phyloP scores from a whole-genome alignment of 345 rosid genomes.

The Eucalyptus cladocalyx region DNA sequence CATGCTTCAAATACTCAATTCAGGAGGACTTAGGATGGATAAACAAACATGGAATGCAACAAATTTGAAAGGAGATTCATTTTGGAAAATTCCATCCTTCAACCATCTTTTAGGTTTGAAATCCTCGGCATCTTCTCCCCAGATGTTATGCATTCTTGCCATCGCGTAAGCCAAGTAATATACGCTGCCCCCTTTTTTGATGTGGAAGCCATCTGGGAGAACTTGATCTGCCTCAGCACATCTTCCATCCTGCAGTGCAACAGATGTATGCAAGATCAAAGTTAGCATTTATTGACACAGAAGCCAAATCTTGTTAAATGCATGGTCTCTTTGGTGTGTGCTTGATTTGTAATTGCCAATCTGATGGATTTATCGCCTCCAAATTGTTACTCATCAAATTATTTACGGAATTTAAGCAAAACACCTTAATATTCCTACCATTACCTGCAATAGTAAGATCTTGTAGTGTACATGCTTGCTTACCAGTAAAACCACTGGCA shows the following conservation, averaged over 20 bases:
- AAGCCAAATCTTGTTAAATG: too few species aligned
- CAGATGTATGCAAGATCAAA: too few species aligned
- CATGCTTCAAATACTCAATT: not conserved
- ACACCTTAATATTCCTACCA: not conserved
- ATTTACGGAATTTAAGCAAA: not conserved
- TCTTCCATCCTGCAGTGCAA: not conserved
- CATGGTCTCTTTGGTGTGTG: too few species aligned
- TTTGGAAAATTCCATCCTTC: slow-evolving; percentile 42
- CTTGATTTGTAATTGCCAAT: not conserved
- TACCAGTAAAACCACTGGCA: not conserved
- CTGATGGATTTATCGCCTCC: not conserved
- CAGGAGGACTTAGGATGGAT: not conserved
- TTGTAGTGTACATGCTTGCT: not conserved
- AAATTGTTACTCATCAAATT: not conserved
- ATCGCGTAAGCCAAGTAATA: slow-evolving; percentile 50
- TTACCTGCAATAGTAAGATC: not conserved
- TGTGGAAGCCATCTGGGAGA: slow-evolving; percentile 51
- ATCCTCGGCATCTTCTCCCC: slow-evolving; percentile 69
- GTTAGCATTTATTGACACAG: too few species aligned
- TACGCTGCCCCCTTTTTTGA: slow-evolving; percentile 50
- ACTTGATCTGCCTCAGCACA: slow-evolving; percentile 42
- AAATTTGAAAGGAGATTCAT: slow-evolving; percentile 67
- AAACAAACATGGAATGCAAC: slow-evolving; percentile 38
- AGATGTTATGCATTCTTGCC: slow-evolving; percentile 64
- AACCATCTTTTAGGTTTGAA: slow-evolving; percentile 81